Percentiles rank a stretch among this genome's conserved stretches.
Conservation (phyloP, 73 alveolate species). For the Paramecium octaurelia region DNA sequence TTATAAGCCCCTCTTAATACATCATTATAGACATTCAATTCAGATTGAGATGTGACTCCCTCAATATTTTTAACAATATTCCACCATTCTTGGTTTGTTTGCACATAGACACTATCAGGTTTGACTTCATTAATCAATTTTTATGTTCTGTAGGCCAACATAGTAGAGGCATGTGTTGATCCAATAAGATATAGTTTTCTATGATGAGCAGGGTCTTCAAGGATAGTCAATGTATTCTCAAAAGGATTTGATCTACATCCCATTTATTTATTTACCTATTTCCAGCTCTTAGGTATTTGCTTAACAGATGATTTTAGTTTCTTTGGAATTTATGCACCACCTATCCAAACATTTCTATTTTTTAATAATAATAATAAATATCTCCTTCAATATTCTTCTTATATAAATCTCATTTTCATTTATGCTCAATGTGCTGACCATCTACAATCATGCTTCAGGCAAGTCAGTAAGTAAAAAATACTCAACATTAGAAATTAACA, state of each 20-base stretch:
- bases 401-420: neutral
- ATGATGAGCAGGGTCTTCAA: conserved; percentile 60
- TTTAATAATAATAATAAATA: neutral
- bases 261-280: conserved; percentile 7
- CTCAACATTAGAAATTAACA: conserved; percentile 30
- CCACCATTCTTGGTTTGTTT: conserved; percentile 80
- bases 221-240: conserved; percentile 57
- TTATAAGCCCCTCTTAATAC: conserved; percentile 62
- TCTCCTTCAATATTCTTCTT: neutral
- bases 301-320: conserved; percentile 48
- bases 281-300: conserved; percentile 48
- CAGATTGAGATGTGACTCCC: conserved; percentile 74
- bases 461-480: conserved; percentile 55
- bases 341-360: conserved; percentile 37
- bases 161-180: conserved; percentile 73
- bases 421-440: conserved; percentile 22
- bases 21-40: conserved; percentile 62
- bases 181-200: conserved; percentile 83
- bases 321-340: conserved; percentile 62
- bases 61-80: conserved; percentile 65
- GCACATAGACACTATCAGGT: conserved; percentile 81
- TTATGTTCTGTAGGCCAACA: conserved; percentile 83
- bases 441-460: conserved; percentile 37
- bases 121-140: conserved; percentile 71
- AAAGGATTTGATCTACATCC: conserved; percentile 54